Evolutionary conservation across 2,329 filamentous ascomycete genomes (phyloP), one percentile per base, ranked within the genome.

Genomic region (Cercospora brassicicola): DNA sequence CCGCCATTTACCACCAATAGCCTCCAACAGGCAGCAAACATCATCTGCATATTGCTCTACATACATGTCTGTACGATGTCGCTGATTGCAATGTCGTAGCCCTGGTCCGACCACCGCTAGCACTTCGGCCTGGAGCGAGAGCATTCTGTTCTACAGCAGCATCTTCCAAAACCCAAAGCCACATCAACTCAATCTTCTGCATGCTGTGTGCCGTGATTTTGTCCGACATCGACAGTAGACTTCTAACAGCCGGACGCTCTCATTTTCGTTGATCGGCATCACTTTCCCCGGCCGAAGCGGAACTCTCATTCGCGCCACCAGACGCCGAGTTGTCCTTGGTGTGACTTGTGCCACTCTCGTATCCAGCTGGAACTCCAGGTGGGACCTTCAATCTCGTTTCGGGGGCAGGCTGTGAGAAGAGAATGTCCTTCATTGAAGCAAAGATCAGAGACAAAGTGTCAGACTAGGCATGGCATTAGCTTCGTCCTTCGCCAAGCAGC

Each of bases 401-500:
- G 2, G 62, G 45, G 3, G 70, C 69, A 60, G 36, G 53, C 33
- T 63, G 65, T 1, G 72, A 72, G 60, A 75, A 71, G 11, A 75
- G 9, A 18, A 73, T 42, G 56, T 75, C 73, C 55, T 56, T 68
- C 62, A 74, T 70, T 4, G 73, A 73, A 26, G 36, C 13, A 10
- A 69, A 26, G n/a, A 73, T 56, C 5, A 75, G 61, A 23, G 30
- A 31, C 10, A 74, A 60, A 4, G 73, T 73, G 55, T 73, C 73
- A 36, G 64, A 64, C 70, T 72, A 26, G 30, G 20, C 31, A 15
- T 26, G 23, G 2, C 23, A 56, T 60, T 64, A 42, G 67, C 33
- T 13, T 2, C 18, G 53, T 60, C 42, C 13, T 10, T 56, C 20
- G 18, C 8, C 9, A 9, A 42, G 42, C 20, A 33, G 28, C 10